phyloP scores from a whole-genome alignment of 805 yeast genomes.

The Candida patagonica region DNA sequence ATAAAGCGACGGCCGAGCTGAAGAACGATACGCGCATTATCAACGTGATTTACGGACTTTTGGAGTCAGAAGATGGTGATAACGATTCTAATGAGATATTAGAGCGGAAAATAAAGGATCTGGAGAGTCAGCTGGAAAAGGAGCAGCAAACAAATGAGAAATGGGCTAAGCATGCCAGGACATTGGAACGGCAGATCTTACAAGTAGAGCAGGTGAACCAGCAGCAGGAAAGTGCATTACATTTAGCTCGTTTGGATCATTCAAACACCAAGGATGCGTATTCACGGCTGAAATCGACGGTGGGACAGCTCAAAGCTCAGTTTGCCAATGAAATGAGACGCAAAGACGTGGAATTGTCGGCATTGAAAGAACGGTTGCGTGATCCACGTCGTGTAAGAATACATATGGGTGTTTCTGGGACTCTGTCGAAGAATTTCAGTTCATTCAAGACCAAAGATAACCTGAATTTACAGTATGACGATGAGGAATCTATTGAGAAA shows the following conservation, averaged over 20 bases:
- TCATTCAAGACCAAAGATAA: constrained; percentile 5
- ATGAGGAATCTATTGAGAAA: background rate
- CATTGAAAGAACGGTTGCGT: constrained; percentile 16
- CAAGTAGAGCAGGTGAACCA: constrained; percentile 3
- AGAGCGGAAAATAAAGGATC: constrained; percentile 7
- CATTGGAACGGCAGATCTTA: constrained; percentile 9
- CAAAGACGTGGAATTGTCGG: constrained; percentile 17
- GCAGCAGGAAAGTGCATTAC: constrained; percentile 6
- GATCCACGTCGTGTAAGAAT: constrained; percentile 14
- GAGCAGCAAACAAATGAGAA: constrained; percentile 2
- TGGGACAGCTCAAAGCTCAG: constrained; percentile 12
- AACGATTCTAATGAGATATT: constrained; percentile 9
- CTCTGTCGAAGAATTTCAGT: constrained; percentile 11
- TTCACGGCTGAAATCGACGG: constrained; percentile 4
- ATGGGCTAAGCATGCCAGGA: constrained; percentile 6
- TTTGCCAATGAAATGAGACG: constrained; percentile 19
- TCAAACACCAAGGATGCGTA: constrained; percentile 7
- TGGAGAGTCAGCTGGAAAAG: constrained; percentile 9
- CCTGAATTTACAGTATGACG: background rate
- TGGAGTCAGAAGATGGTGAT: constrained; percentile 16
- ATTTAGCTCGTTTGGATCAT: constrained; percentile 1
- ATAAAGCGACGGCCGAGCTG: constrained; percentile 3
- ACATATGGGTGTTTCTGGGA: constrained; percentile 10
- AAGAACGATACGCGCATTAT: constrained; percentile 17
- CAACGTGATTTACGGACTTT: constrained; percentile 19